Conservation (phyloP, 495 filamentous ascomycete genomes). For the Penicillium psychrofluorescens region DNA sequence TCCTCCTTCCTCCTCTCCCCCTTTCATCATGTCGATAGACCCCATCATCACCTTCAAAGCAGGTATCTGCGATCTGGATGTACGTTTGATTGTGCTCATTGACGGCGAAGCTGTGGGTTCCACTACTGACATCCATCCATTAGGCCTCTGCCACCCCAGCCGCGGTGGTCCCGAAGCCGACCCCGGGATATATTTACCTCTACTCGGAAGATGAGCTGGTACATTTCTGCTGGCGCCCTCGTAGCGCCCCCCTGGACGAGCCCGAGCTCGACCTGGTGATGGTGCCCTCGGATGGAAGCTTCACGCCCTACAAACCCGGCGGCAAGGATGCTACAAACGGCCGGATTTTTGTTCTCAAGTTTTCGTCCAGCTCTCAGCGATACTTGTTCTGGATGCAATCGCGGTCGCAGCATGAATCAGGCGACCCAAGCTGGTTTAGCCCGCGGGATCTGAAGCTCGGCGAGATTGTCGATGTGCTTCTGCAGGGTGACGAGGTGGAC, state of each 20-base stretch:
- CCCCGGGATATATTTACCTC: conserved; percentile 86
- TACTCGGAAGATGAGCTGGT: conserved; percentile 90
- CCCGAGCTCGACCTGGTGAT: conserved; percentile 81
- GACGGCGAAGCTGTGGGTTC: no score
- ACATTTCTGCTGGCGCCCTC: conserved; percentile 93
- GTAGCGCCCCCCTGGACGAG: conserved; percentile 52
- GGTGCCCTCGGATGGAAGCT: conserved; percentile 81
- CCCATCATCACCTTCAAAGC: conserved; percentile 97
- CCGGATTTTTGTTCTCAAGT: conserved; percentile 89
- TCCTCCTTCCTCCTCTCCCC: conserved; percentile 3
- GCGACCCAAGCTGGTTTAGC: conserved; percentile 73
- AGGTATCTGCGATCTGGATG: conserved; percentile 80
- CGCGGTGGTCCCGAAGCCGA: conserved; percentile 59
- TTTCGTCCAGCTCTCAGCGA: conserved; percentile 82
- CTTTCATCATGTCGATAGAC: conserved; percentile 59
- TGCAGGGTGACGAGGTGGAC: conserved; percentile 88
- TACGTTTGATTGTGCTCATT: conserved; percentile 34
- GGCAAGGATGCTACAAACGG: conserved; percentile 68
- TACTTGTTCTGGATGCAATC: conserved; percentile 96
- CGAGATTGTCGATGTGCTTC: conserved; percentile 70
- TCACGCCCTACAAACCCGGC: conserved; percentile 65
- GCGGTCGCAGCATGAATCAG: conserved; percentile 65
- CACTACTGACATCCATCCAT: no score
- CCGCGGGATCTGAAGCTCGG: conserved; percentile 74
- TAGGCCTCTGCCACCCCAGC: conserved; percentile 54